Conservation (phyloP, 2,329 filamentous ascomycete species). For the Xylaria multiplex region DNA sequence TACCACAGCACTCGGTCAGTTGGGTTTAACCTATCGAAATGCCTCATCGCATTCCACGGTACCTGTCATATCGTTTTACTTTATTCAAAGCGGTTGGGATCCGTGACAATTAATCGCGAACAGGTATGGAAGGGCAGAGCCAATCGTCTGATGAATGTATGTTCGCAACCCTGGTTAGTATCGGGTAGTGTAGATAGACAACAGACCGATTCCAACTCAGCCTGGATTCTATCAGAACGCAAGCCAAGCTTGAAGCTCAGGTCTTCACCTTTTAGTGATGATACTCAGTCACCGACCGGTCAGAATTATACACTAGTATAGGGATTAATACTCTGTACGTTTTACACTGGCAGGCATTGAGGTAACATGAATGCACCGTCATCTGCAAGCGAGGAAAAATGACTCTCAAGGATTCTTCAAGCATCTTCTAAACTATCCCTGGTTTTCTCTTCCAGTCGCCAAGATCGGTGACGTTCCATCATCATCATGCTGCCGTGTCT, state of each 20-base stretch:
- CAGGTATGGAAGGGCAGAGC: not conserved
- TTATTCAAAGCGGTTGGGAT: not conserved
- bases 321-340: not conserved
- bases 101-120: not conserved
- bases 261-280: not conserved
- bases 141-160: not conserved
- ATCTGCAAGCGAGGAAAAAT: constrained; percentile 1
- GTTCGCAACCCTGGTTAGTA: too few species aligned
- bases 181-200: not conserved
- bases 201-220: not conserved
- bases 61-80: not conserved
- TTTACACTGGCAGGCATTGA: not conserved
- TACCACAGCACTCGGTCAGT: too few species aligned
- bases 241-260: not conserved
- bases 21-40: not conserved
- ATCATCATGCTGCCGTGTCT: constrained; percentile 9
- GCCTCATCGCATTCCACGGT: not conserved
- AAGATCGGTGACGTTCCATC: constrained; percentile 26
- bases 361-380: constrained; percentile 13
- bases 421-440: too few species aligned
- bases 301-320: not conserved
- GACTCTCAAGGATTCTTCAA: not conserved
- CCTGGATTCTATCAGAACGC: too few species aligned
- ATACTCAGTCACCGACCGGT: not conserved
- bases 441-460: constrained; percentile 11